phyloP scores from a whole-genome alignment of 306 rosid species.

The Coriaria nepalensis region DNA sequence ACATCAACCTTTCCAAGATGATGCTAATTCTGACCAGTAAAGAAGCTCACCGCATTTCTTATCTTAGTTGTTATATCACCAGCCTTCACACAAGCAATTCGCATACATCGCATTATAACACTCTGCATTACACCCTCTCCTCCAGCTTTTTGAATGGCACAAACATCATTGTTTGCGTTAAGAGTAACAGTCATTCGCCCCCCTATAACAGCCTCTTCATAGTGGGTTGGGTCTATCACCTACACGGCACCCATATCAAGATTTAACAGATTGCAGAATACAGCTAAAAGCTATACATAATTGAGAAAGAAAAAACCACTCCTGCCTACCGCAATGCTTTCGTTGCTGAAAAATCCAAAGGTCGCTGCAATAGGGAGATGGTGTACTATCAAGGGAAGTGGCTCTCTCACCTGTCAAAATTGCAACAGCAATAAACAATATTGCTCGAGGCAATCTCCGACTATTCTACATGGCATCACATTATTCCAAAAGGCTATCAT shows the following conservation, averaged over 20 bases:
- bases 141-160: constrained; percentile 91
- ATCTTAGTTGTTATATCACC: constrained; percentile 64
- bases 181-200: constrained; percentile 87
- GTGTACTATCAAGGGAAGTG: constrained; percentile 72
- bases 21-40: background rate
- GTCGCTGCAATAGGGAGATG: constrained; percentile 93
- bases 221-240: constrained; percentile 86
- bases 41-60: constrained; percentile 55
- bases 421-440: constrained; percentile 8
- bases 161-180: constrained; percentile 71
- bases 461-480: background rate
- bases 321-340: constrained; percentile 42
- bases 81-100: constrained; percentile 78
- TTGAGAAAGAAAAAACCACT: background rate
- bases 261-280: constrained; percentile 4
- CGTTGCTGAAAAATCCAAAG: constrained; percentile 68
- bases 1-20: background rate
- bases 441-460: too few relatives aligned
- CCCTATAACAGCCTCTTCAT: constrained; percentile 80
- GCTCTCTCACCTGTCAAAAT: constrained; percentile 58
- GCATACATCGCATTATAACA: constrained; percentile 66
- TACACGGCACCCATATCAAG: constrained; percentile 15
- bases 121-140: constrained; percentile 55
- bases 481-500: background rate
- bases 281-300: constrained; percentile 12